Percentiles rank a stretch among this genome's conserved stretches.
Evolutionary conservation across 2,329 filamentous ascomycete genomes (phyloP).

Genomic region (Diaporthe destruens): DNA sequence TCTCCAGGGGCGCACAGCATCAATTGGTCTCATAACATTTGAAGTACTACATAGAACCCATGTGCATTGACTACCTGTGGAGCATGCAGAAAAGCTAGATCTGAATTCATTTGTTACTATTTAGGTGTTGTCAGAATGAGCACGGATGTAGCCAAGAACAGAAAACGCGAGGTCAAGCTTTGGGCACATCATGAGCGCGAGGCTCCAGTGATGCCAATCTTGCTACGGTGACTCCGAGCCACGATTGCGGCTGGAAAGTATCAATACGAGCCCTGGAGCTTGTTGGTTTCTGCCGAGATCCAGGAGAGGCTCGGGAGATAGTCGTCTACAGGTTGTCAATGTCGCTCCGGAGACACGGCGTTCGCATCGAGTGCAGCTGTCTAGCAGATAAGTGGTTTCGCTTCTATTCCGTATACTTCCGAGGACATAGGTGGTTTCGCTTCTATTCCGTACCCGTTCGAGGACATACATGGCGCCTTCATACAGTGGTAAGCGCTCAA

Average conservation of each 20-base stretch:
- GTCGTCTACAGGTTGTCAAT: too few species aligned
- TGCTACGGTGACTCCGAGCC: too few species aligned
- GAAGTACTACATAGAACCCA: too few species aligned
- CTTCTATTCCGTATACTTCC: too few species aligned
- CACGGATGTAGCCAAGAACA: too few species aligned
- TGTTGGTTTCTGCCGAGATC: background rate
- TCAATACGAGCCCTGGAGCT: slow-evolving; percentile 18
- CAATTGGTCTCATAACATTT: background rate
- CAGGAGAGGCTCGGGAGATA: background rate
- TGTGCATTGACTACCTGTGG: background rate
- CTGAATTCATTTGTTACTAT: background rate
- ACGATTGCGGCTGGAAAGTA: too few species aligned
- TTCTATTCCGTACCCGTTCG: too few species aligned
- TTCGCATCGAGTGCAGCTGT: background rate
- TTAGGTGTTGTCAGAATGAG: background rate
- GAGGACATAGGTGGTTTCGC: too few species aligned
- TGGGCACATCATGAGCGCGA: background rate
- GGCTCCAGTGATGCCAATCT: background rate
- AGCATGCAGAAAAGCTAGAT: background rate
- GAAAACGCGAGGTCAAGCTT: background rate
- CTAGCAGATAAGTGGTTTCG: too few species aligned
- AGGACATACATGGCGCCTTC: too few species aligned
- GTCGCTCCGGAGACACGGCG: background rate
- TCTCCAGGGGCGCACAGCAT: background rate
- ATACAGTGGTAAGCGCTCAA: too few species aligned